Base-by-base conservation (phyloP, 805 yeast genomes). In the Saturnispora serradocipensis region DNA sequence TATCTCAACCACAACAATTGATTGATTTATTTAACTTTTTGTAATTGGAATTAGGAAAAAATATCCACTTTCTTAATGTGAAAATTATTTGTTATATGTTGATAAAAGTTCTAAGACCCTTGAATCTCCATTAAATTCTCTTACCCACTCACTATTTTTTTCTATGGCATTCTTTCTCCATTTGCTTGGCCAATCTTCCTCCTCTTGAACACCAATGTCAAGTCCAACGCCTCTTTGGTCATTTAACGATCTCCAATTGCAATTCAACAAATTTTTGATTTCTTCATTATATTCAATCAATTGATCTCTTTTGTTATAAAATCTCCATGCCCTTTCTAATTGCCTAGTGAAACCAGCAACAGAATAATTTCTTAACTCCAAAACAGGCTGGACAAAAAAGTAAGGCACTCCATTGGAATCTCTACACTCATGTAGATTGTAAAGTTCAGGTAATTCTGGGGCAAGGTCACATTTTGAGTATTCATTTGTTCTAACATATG, bases 71-170 rank as follows among this genome's bases (percentile, higher is more conserved):
- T 30, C 34, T 30, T 36, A 5, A 15, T 16, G 6, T 1, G 22
- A n/a, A 36, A 15, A 36, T 13, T 40, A 22, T 40, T 24, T 43
- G n/a, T 54, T 53, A 58, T 69, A 81, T 8, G 80, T 80, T 56
- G 72, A 70, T 65, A 88, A 63, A 50, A 78, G 67, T 24, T 67
- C 63, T 10, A 75, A 66, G 16, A 91, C 79, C 54, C 96, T 72
- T 8, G 78, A 80, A 62, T 91, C 98, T 28, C 78, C 78, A 7
- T 63, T 71, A 45, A 90, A 70, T 27, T 84, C 90, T 61, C 81
- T 81, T 51, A 84, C 81, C 99, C 99, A 91, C 64, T 91, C 97
- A 56, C 95, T 84, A 40, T 78, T 70, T 57, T 80, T 84, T 49
- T 80, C 85, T 45, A 67, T 64, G n/a, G 96, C 96, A 53, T 74